Evolutionary conservation across 2,329 filamentous ascomycete species (phyloP), one percentile per base, ranked within the genome.

Genomic region (Uncinocarpus reesii): DNA sequence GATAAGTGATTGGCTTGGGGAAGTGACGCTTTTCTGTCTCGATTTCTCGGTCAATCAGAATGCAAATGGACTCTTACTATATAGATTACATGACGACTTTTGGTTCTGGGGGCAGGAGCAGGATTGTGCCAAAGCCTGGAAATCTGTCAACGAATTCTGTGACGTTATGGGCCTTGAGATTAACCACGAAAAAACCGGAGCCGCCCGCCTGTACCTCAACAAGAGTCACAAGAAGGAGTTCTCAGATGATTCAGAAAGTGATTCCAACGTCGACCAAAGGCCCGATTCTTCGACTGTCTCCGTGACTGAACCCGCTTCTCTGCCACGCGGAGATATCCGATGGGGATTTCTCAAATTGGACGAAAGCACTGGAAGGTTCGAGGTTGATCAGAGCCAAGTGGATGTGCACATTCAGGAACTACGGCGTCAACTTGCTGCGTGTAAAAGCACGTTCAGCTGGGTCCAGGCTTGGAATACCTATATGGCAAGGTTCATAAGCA

Each of bases 41-140:
- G 81, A 84, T 57, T 79, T 78, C 56, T 71, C 79, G 0, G 72
- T 84, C 48, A 83, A 82, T 49, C 72, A 76, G 50, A 63, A 66
- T 1, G 78, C 79, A 0, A 52, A 65, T 4, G 78, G 78, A 0
- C 64, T 66, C 1, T 66, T 71, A n/a, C 61, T 83, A 8, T 80
- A 80, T 59, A 75, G 81, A 10, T 67, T 82, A 31, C 74, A 81
- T 44, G 80, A 83, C 53, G 79, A 83, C 53, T 69, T 83, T 44
- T 84, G 79, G 80, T 79, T 83, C 58, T 83, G 79, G 79, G 72
- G 74, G 7, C 68, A 77, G 4, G 73, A 79, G 41, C 53, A 65
- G 2, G 68, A 65, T 2, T 76, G 74, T n/a, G 68, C 72, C 18
- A 68, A 71, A 36, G 80, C 77, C 0, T 86, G 81, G 81, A 58